Percentiles rank a stretch among this genome's conserved stretches.
These are phyloP conservation scores for Butyriboletus regius DNA, from an alignment of 1,284 basidiomycete genomes.

Conservation along the genomic window DNA sequence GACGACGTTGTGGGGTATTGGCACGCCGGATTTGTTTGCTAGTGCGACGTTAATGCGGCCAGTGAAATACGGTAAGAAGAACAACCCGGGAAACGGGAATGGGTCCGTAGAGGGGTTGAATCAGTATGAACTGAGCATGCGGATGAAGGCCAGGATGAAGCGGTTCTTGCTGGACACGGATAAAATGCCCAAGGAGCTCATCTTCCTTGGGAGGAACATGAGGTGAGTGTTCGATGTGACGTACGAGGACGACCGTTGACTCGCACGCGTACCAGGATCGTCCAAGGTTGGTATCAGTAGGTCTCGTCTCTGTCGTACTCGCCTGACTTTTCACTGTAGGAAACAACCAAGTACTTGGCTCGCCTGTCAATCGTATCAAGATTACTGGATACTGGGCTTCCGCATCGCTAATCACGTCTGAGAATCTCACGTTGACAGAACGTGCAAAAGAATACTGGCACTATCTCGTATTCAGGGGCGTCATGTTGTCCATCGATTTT, in stretches of 20 bases:
- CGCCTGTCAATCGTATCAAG: conserved; percentile 80
- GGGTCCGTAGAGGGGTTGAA: conserved; percentile 31
- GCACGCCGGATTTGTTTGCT: conserved; percentile 69
- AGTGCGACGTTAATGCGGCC: conserved; percentile 65
- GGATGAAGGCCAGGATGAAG: conserved; percentile 59
- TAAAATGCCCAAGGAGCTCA: conserved; percentile 66
- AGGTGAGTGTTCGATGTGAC: conserved; percentile 31
- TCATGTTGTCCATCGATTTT: conserved; percentile 52
- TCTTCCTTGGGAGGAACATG: conserved; percentile 80
- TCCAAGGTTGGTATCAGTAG: conserved; percentile 44
- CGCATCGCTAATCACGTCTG: conserved; percentile 42
- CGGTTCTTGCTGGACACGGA: conserved; percentile 60
- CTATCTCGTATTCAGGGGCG: conserved; percentile 47
- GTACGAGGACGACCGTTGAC: not conserved
- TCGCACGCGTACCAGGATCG: conserved; percentile 38
- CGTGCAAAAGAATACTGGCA: conserved; percentile 43
- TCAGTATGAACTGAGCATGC: conserved; percentile 58
- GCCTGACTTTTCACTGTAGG: conserved; percentile 31
- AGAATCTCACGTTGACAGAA: conserved; percentile 35
- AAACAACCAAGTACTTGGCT: conserved; percentile 72
- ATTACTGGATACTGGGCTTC: conserved; percentile 72
- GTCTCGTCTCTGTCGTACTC: not conserved
- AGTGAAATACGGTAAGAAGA: conserved; percentile 35
- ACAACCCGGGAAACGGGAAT: conserved; percentile 14
- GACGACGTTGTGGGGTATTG: conserved; percentile 71